Evolutionary conservation across 176 grass and related monocot species (phyloP).

Genomic region (Carex myosuroides): DNA sequence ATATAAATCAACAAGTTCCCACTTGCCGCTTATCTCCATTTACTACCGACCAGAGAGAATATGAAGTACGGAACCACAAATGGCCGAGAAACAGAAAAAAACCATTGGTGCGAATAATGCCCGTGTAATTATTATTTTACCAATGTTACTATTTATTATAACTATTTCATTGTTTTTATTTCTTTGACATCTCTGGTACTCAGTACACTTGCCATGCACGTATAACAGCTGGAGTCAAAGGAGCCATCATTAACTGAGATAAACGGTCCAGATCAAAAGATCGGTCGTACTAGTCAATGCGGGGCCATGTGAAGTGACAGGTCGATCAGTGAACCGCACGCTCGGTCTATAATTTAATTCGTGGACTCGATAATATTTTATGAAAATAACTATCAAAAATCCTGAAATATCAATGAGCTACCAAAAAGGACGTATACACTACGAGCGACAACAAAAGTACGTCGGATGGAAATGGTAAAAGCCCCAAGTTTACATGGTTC

Average conservation of each 20-base stretch:
- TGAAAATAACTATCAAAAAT: not conserved
- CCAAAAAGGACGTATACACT: not conserved
- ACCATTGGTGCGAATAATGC: not conserved
- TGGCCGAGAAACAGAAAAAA: not conserved
- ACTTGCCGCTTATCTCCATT: not conserved
- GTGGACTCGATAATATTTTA: not conserved
- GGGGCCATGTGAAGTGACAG: not conserved
- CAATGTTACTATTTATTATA: not conserved
- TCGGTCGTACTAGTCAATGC: not conserved
- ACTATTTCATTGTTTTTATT: not conserved
- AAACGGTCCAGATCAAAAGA: constrained; percentile 16
- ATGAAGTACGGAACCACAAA: not conserved
- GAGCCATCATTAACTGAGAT: not conserved
- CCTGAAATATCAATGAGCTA: not conserved
- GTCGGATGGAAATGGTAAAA: not conserved
- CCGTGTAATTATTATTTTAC: not conserved
- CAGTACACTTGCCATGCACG: not conserved
- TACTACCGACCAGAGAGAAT: not conserved
- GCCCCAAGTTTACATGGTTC: not conserved
- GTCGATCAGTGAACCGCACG: not conserved
- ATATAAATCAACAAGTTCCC: not conserved
- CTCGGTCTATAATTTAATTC: constrained; percentile 15
- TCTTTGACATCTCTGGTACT: not conserved
- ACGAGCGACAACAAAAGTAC: not conserved
- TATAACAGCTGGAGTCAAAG: constrained; percentile 10